These are phyloP conservation scores for Capillidium rhysosporum DNA, from an alignment of 371 early-diverging fungal species.

Conservation along the genomic window DNA sequence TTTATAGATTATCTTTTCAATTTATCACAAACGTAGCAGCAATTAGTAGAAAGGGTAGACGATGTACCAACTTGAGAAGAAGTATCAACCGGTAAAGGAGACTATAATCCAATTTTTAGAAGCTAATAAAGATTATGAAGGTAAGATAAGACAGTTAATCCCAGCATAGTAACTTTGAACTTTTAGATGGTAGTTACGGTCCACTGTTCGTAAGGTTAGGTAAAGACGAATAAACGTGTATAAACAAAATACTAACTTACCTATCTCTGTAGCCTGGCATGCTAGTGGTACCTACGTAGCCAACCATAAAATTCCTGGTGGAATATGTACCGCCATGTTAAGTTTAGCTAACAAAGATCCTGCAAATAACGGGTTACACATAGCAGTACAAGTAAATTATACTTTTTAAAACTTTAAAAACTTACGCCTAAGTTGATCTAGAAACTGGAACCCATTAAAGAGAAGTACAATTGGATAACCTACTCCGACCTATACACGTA, in stretches of 20 bases:
- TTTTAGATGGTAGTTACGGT: conserved; percentile 61
- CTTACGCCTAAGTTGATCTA: conserved; percentile 15
- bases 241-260: neutral
- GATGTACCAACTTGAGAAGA: neutral
- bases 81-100: conserved; percentile 2
- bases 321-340: conserved; percentile 57
- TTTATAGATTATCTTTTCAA: too few species aligned
- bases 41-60: too few species aligned
- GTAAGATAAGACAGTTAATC: neutral
- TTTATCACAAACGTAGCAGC: too few species aligned
- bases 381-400: conserved; percentile 60
- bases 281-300: conserved; percentile 78
- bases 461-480: conserved; percentile 5
- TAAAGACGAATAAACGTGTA: neutral
- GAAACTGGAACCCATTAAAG: conserved; percentile 5
- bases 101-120: conserved; percentile 2
- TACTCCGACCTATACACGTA: conserved; percentile 4
- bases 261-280: conserved; percentile 59
- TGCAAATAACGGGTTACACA: conserved; percentile 72
- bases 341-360: conserved; percentile 51
- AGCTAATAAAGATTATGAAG: conserved; percentile 4
- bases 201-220: conserved; percentile 71
- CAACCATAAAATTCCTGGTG: conserved; percentile 66
- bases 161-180: neutral
- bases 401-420: conserved; percentile 69